Evolutionary conservation across 768 basidiomycete species (phyloP), one percentile per base, ranked within the genome.

Genomic region (Wakefieldia striispora): DNA sequence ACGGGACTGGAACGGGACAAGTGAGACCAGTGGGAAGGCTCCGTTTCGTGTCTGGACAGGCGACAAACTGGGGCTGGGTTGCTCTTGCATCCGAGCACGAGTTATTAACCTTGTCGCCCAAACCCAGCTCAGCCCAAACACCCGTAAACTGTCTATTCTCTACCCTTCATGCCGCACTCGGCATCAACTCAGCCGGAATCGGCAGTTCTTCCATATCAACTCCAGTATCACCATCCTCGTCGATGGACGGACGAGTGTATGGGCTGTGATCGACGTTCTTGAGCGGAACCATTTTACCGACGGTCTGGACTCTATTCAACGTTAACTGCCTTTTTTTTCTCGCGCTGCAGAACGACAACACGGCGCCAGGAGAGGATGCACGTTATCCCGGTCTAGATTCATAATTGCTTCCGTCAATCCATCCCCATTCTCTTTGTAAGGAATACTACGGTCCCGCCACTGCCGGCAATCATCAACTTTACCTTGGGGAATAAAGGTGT

Each of bases 71-170:
- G 26, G 35, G 40, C 40, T 31, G 43, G 34, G 42, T 33, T 13
- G 23, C 17, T 29, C 17, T 40, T 42, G 48, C 48, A 45, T 37
- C 43, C 50, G 45, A 26, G 55, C 60, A 62, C 58, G 60, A 62
- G 49, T 41, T 67, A 67, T 65, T 44, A 67, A 57, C 54, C 48
- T 51, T 7, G 43, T 52, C 36, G n/a, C n/a, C n/a, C n/a, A n/a
- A n/a, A n/a, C n/a, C n/a, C n/a, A n/a, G 35, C 45, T 37, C 42
- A 51, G 56, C 47, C 55, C 56, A 51, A 56, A 53, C 46, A 29
- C 10, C 27, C 27, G 27, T 29, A 29, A 29, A 29, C 27, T 29
- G 27, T 9, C 27, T 11, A 29, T 11, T 9, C 10, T 9, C 8
- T 4, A 3, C 24, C 3, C 7, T 24, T 24, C 24, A 24, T 29